phyloP scores from a whole-genome alignment of 768 basidiomycete species.

The Daedaleopsis nitida region DNA sequence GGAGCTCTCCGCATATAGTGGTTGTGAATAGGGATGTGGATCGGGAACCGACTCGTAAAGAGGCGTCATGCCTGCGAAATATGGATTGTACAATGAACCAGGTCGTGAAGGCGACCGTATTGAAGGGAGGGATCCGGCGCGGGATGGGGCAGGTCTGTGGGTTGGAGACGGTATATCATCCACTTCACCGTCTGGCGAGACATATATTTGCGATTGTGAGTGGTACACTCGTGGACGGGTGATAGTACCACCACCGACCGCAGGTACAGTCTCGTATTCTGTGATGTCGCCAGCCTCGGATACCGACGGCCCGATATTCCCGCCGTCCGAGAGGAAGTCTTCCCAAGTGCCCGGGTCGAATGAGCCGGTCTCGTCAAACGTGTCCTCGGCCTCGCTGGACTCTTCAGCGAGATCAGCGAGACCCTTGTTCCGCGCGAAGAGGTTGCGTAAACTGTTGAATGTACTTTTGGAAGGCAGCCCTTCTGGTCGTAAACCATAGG shows the following conservation, averaged over 20 bases:
- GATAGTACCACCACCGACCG: slow-evolving; percentile 88
- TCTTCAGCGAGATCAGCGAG: slow-evolving; percentile 84
- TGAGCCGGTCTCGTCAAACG: slow-evolving; percentile 44
- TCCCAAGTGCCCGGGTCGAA: slow-evolving; percentile 77
- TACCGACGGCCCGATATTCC: slow-evolving; percentile 46
- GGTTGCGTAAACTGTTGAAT: slow-evolving; percentile 74
- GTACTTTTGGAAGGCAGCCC: slow-evolving; percentile 83
- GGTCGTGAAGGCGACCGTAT: slow-evolving; percentile 8
- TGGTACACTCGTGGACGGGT: slow-evolving; percentile 85
- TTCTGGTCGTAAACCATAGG: slow-evolving; percentile 93
- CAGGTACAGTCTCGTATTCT: slow-evolving; percentile 88
- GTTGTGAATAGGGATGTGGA: slow-evolving; percentile 9
- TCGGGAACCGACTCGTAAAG: slow-evolving; percentile 18
- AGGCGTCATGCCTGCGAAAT: slow-evolving; percentile 27
- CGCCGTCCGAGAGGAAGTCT: slow-evolving; percentile 47
- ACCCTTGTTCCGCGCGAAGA: slow-evolving; percentile 65
- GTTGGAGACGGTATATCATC: background rate
- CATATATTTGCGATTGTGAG: slow-evolving; percentile 75
- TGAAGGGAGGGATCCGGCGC: slow-evolving; percentile 6
- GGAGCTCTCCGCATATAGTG: slow-evolving; percentile 16
- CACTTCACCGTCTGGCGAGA: slow-evolving; percentile 38
- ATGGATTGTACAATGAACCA: slow-evolving; percentile 24
- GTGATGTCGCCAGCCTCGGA: slow-evolving; percentile 40
- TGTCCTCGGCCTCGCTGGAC: slow-evolving; percentile 41
- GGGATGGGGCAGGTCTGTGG: slow-evolving; percentile 6